A percentile compares a stretch with the other conserved stretches of the same genome.
Evolutionary conservation across 371 early-diverging fungal genomes (phyloP).

Genomic region (Circinella minor): DNA sequence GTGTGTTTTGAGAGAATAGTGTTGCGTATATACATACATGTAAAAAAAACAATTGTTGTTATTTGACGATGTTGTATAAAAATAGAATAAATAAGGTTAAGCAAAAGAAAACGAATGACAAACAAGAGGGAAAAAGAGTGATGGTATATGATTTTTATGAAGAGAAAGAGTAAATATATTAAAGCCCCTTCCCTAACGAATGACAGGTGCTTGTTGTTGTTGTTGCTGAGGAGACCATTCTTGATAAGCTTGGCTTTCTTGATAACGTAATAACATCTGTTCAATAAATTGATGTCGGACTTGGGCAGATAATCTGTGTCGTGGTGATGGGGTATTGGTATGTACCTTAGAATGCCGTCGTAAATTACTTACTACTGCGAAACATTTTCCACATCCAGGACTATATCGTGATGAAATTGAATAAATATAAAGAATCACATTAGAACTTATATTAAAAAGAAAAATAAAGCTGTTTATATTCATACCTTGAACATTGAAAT

Average conservation of each 20-base stretch:
- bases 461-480: neutral
- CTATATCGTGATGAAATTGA: slow-evolving; percentile 11
- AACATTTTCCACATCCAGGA: slow-evolving; percentile 42
- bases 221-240: neutral
- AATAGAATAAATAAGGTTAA: too few relatives aligned
- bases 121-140: too few relatives aligned
- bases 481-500: slow-evolving; percentile 59
- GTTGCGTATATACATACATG: too few relatives aligned
- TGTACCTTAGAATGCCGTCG: slow-evolving; percentile 49
- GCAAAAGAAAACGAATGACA: too few relatives aligned
- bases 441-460: neutral
- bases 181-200: too few relatives aligned
- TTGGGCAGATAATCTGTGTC: slow-evolving; percentile 29
- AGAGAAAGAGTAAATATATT: too few relatives aligned
- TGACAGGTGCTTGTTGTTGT: too few relatives aligned
- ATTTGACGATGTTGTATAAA: too few relatives aligned
- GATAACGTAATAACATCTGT: neutral
- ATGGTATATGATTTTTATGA: too few relatives aligned
- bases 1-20: too few relatives aligned
- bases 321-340: slow-evolving; percentile 22
- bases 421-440: neutral
- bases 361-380: slow-evolving; percentile 47
- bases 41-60: too few relatives aligned
- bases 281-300: slow-evolving; percentile 22
- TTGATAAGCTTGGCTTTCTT: slow-evolving; percentile 3